phyloP scores from a whole-genome alignment of 2,329 filamentous ascomycete genomes.

The Aspergillus floridensis region DNA sequence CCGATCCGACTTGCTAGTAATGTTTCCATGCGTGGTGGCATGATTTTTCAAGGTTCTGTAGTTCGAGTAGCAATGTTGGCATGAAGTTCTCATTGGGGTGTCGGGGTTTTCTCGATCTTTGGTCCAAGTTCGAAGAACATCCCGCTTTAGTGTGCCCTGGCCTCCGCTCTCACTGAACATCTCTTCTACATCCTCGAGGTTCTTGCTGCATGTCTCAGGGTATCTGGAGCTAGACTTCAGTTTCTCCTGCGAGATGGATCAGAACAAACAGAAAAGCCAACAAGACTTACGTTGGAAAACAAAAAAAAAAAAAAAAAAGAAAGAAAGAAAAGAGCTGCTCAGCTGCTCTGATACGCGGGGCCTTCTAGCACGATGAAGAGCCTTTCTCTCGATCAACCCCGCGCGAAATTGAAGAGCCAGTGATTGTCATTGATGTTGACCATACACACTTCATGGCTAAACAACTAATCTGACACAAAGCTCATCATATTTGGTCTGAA shows the following conservation, averaged over 20 bases:
- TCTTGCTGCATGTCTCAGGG: slow-evolving; percentile 34
- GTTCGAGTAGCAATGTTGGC: too few relatives aligned
- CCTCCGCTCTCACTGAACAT: slow-evolving; percentile 28
- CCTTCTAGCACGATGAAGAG: too few relatives aligned
- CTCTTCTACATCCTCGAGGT: slow-evolving; percentile 34
- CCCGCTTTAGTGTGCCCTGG: slow-evolving; percentile 36
- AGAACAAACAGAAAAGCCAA: slow-evolving; percentile 45
- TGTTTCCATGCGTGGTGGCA: neutral
- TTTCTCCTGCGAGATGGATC: slow-evolving; percentile 30
- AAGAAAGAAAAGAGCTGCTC: too few relatives aligned
- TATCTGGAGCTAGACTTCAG: slow-evolving; percentile 46
- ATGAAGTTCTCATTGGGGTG: slow-evolving; percentile 4
- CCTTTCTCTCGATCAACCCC: too few relatives aligned
- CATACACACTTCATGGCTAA: too few relatives aligned
- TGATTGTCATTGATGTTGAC: too few relatives aligned
- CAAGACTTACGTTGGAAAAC: too few relatives aligned
- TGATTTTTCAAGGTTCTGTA: neutral
- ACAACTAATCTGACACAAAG: too few relatives aligned
- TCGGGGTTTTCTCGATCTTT: slow-evolving; percentile 24
- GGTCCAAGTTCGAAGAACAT: slow-evolving; percentile 28
- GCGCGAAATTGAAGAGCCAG: too few relatives aligned
- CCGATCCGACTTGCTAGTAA: neutral
- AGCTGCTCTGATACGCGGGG: too few relatives aligned
- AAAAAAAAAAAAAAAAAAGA: too few relatives aligned
- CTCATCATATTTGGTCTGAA: too few relatives aligned